Percentiles rank a stretch among this genome's conserved stretches.
These are phyloP conservation scores for Clavispora santaluciae DNA, from an alignment of 805 yeast genomes.

Conservation along the genomic window DNA sequence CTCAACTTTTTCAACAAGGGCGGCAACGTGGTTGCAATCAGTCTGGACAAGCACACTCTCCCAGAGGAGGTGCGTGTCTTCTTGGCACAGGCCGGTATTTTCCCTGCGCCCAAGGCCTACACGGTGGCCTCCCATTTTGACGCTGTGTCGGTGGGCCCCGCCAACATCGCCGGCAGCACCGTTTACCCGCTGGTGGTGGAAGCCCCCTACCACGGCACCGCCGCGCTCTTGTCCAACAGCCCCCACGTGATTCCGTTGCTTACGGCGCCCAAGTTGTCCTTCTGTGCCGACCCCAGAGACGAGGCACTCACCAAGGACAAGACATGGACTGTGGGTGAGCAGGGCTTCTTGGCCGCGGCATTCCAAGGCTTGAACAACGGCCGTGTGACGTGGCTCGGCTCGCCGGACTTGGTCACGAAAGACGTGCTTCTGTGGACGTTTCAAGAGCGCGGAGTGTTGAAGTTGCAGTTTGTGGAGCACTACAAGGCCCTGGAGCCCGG, in stretches of 20 bases:
- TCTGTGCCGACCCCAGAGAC: conserved; percentile 44
- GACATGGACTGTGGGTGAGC: conserved; percentile 78
- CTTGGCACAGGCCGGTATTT: conserved; percentile 76
- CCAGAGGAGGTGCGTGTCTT: conserved; percentile 52
- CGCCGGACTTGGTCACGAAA: conserved; percentile 43
- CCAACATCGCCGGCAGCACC: conserved; percentile 22
- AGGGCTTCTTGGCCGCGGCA: conserved; percentile 69
- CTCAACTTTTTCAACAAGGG: conserved; percentile 59
- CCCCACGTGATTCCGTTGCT: conserved; percentile 67
- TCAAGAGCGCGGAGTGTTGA: conserved; percentile 62
- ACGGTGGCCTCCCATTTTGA: conserved; percentile 62
- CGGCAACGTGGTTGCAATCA: conserved; percentile 68
- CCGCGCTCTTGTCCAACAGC: conserved; percentile 67
- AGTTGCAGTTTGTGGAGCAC: conserved; percentile 51
- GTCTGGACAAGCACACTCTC: conserved; percentile 38
- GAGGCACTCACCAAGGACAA: conserved; percentile 39
- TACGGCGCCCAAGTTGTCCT: conserved; percentile 60
- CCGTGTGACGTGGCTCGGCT: conserved; percentile 79
- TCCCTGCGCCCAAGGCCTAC: conserved; percentile 74
- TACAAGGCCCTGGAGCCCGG: conserved; percentile 45
- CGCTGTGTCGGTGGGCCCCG: conserved; percentile 27
- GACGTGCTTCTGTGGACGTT: conserved; percentile 60
- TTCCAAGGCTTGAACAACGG: conserved; percentile 78
- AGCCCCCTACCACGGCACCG: conserved; percentile 44
- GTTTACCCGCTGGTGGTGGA: conserved; percentile 15